Evolutionary conservation across 805 yeast species (phyloP).

Genomic region (Nakazawaea pomicola): DNA sequence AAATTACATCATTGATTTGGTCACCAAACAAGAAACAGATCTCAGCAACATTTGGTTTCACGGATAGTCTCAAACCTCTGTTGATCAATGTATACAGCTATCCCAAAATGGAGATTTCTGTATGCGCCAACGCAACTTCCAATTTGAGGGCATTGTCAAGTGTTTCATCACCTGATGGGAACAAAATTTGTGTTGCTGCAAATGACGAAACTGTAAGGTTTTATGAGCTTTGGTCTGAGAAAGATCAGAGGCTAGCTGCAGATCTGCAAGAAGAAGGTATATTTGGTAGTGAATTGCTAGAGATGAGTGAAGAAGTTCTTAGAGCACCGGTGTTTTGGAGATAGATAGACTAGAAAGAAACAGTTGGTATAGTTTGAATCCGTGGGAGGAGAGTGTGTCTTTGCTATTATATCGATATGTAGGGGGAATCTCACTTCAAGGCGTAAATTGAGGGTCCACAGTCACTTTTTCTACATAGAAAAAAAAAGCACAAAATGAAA

Average conservation of each 20-base stretch:
- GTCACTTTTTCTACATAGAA: too few species aligned
- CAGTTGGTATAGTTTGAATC: too few species aligned
- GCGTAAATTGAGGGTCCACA: too few species aligned
- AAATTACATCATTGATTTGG: constrained; percentile 80
- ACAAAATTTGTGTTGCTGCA: constrained; percentile 64
- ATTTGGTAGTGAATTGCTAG: constrained; percentile 54
- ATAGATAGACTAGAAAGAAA: too few species aligned
- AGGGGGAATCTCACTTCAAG: too few species aligned
- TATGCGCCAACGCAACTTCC: constrained; percentile 44
- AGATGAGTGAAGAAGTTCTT: constrained; percentile 51
- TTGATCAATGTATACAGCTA: constrained; percentile 61
- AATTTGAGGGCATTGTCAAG: constrained; percentile 63
- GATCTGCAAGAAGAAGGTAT: constrained; percentile 40
- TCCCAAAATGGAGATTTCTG: constrained; percentile 51
- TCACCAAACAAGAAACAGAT: constrained; percentile 57
- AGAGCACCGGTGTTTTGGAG: constrained; percentile 3
- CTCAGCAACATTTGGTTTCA: constrained; percentile 79
- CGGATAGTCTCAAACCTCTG: constrained; percentile 44
- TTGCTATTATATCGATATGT: too few species aligned
- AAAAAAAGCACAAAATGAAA: not conserved
- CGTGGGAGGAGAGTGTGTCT: too few species aligned
- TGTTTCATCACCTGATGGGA: constrained; percentile 57
- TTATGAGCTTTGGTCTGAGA: constrained; percentile 60
- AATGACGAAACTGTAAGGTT: constrained; percentile 77
- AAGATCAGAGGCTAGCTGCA: constrained; percentile 21